Evolutionary conservation across 2,329 filamentous ascomycete species (phyloP), one percentile per base, ranked within the genome.

Genomic region (Monosporascus cannonballus): DNA sequence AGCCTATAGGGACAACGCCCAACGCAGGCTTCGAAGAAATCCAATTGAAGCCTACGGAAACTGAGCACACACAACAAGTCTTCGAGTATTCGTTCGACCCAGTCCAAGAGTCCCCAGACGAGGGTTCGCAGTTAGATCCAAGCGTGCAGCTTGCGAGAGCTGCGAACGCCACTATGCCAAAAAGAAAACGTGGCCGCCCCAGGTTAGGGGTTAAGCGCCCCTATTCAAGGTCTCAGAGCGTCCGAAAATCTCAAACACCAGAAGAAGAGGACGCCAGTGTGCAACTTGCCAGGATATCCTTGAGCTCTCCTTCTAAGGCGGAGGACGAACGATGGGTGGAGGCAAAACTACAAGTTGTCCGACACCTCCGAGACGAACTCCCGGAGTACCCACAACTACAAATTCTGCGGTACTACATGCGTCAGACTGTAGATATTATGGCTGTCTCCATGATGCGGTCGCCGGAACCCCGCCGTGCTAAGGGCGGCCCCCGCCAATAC

Each of bases 401-500:
- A 57, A 66, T 70, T 6, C 68, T 86, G 34, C 76, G 77, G n/a
- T 71, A 69, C 41, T 72, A 76, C 51, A 68, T 79, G 45, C 71
- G 73, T 49, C 74, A 76, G 57, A 74, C 71, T 24, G 63, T 80
- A 2, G 79, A 85, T 61, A 69, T 84, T 6, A 66, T 84, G 8
- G 83, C 74, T 17, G 71, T 86, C 6, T 80, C 73, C 4, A 78
- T 79, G 15, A 73, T 73, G 46, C 70, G 72, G 18, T 78, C 80
- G 3, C 67, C 74, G 9, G 71, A 76, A 47, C 76, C 82, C 6
- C 70, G 74, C 53, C 75, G 82, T 38, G 79, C 79, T 25, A 84
- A 82, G 61, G 70, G 73, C 54, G 80, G 80, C 0, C 80, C 80
- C 3, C 73, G 81, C 22, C 80, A 85, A 61, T 85, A 78, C 66